Conservation (phyloP, 768 basidiomycete species). For the Gymnopilus junonius region DNA sequence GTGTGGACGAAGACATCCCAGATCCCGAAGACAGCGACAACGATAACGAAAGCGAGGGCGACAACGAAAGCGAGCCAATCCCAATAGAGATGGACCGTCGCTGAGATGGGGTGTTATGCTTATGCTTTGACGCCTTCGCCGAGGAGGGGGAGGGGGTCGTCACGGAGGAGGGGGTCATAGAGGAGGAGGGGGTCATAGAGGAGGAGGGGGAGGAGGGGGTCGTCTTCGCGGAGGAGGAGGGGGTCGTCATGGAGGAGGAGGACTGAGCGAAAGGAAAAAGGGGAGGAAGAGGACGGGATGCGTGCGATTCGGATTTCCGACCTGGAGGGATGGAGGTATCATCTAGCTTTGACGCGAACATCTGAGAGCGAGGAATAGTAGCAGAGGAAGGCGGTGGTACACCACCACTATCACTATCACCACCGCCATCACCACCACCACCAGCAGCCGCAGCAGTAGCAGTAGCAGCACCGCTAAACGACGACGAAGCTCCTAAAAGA, state of each 20-base stretch:
- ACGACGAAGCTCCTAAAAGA: too few species aligned
- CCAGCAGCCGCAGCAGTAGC: too few species aligned
- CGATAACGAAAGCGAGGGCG: background rate
- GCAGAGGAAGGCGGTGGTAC: background rate
- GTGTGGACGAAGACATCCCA: too few species aligned
- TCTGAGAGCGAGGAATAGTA: background rate
- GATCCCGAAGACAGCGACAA: background rate
- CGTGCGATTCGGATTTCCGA: slow-evolving; percentile 7
- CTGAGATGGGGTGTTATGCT: background rate
- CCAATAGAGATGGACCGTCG: background rate
- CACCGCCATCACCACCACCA: too few species aligned
- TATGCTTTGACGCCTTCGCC: too few species aligned
- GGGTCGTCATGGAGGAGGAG: slow-evolving; percentile 16
- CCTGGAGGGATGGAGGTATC: background rate
- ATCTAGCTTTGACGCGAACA: background rate
- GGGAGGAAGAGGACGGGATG: too few species aligned
- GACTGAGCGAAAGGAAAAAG: slow-evolving; percentile 18
- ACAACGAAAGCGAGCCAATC: background rate
- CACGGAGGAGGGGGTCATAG: too few species aligned
- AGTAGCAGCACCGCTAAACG: too few species aligned
- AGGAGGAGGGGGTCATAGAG: too few species aligned
- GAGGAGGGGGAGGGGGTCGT: too few species aligned
- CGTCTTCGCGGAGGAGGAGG: too few species aligned
- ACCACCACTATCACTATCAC: background rate
- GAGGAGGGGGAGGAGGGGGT: too few species aligned